These are phyloP conservation scores for Sisymbrium irio DNA, from an alignment of 345 rosid species.

Conservation along the genomic window DNA sequence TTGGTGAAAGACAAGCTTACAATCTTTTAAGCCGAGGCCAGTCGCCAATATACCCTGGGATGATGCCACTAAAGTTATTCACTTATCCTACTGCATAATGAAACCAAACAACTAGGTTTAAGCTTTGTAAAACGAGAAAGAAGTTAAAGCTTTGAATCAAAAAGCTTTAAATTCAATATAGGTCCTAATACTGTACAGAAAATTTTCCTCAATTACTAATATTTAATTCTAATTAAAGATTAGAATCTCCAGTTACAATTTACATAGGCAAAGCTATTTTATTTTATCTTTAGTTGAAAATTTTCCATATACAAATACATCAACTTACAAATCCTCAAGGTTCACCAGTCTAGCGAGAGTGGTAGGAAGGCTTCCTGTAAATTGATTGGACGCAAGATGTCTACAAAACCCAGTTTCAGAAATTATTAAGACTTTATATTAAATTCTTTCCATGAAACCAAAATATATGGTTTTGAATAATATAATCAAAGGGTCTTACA, in stretches of 20 bases:
- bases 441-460: not conserved
- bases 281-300: not conserved
- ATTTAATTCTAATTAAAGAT: no score
- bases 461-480: not conserved
- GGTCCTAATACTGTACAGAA: no score
- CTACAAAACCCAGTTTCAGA: constrained; percentile 19
- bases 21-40: constrained; percentile 49
- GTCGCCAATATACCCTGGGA: constrained; percentile 55
- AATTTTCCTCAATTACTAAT: not conserved
- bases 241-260: not conserved
- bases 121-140: not conserved
- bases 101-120: not conserved
- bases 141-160: not conserved
- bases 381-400: constrained; percentile 38
- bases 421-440: not conserved
- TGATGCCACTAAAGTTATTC: constrained; percentile 67
- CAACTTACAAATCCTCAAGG: constrained; percentile 13
- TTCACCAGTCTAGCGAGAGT: constrained; percentile 35
- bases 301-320: not conserved
- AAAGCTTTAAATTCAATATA: not conserved
- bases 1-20: constrained; percentile 41
- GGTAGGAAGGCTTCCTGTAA: constrained; percentile 41
- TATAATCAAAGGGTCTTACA: no score
- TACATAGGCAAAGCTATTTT: not conserved
- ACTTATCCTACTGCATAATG: constrained; percentile 51